Percentiles rank a stretch among this genome's conserved stretches.
Conservation (phyloP, 164 flowering plant species). For the Stephania cephalantha region DNA sequence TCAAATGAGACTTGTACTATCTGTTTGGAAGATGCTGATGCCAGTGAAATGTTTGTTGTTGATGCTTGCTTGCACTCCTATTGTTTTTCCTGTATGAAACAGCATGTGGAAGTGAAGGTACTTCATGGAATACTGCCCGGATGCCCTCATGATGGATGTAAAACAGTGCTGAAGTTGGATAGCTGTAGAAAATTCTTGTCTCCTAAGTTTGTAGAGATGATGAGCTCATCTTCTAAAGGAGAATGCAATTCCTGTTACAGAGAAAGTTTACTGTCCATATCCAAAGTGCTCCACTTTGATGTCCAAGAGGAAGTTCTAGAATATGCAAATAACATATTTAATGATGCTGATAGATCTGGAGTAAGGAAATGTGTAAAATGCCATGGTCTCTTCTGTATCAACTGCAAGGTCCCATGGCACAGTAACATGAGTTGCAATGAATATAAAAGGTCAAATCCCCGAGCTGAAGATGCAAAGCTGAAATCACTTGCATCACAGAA, state of each 20-base stretch:
- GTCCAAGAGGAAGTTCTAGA: conserved; percentile 50
- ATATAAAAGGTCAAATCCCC: conserved; percentile 31
- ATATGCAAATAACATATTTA: conserved; percentile 15
- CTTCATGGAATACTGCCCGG: conserved; percentile 52
- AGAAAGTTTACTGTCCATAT: conserved; percentile 79
- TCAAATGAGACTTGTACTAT: conserved; percentile 53
- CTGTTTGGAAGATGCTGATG: conserved; percentile 60
- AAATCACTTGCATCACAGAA: conserved; percentile 48
- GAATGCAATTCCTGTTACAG: conserved; percentile 57
- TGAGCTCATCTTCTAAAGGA: conserved; percentile 55
- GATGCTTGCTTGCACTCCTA: conserved; percentile 63
- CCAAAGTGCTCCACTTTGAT: conserved; percentile 79
- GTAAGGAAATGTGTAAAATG: conserved; percentile 56
- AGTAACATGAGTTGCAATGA: conserved; percentile 36
- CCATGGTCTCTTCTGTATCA: conserved; percentile 41
- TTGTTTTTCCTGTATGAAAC: conserved; percentile 79
- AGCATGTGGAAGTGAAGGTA: conserved; percentile 75
- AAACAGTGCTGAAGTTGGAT: conserved; percentile 43
- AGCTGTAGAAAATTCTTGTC: conserved; percentile 53
- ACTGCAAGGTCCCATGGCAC: conserved; percentile 81
- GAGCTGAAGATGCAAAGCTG: conserved; percentile 44
- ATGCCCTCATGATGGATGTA: conserved; percentile 75
- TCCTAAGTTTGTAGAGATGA: conserved; percentile 44
- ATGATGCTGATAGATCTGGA: conserved; percentile 25
- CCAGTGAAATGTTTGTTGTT: conserved; percentile 44